These are phyloP conservation scores for Clausena lansium DNA, from an alignment of 345 rosid genomes.

Conservation along the genomic window DNA sequence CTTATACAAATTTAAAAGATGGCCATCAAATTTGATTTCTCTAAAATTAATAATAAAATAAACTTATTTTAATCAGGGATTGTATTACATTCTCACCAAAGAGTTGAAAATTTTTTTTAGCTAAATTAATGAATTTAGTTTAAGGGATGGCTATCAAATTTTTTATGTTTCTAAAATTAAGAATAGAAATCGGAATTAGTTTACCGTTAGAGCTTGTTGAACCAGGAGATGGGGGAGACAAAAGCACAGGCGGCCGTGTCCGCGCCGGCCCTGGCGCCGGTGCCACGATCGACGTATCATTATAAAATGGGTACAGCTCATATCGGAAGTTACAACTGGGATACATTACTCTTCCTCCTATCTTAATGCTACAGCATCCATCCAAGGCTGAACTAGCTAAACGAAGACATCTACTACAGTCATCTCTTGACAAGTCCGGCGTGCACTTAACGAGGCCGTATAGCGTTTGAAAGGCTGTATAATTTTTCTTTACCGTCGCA, in stretches of 20 bases:
- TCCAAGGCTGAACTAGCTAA: background rate
- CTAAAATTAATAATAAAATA: no score
- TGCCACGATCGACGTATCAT: background rate
- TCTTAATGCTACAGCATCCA: background rate
- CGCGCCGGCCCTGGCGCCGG: no score
- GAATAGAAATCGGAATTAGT: background rate
- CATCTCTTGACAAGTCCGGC: constrained; percentile 5
- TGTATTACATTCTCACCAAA: no score
- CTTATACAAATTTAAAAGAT: no score
- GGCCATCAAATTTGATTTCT: no score
- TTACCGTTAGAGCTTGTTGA: background rate
- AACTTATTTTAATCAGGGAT: background rate
- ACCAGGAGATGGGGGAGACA: background rate
- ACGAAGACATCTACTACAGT: constrained; percentile 22
- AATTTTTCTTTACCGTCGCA: constrained; percentile 3
- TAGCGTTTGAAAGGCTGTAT: background rate
- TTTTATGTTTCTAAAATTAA: no score
- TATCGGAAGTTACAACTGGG: constrained; percentile 39
- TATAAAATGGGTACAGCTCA: constrained; percentile 28
- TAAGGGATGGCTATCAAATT: no score
- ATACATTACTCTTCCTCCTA: constrained; percentile 22
- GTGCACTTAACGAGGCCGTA: constrained; percentile 31
- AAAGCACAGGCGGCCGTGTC: background rate
- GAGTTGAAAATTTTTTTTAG: no score
- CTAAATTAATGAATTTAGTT: no score